These are phyloP conservation scores for Alternaria sp. DNA, from an alignment of 2,329 filamentous ascomycete species.

Conservation along the genomic window DNA sequence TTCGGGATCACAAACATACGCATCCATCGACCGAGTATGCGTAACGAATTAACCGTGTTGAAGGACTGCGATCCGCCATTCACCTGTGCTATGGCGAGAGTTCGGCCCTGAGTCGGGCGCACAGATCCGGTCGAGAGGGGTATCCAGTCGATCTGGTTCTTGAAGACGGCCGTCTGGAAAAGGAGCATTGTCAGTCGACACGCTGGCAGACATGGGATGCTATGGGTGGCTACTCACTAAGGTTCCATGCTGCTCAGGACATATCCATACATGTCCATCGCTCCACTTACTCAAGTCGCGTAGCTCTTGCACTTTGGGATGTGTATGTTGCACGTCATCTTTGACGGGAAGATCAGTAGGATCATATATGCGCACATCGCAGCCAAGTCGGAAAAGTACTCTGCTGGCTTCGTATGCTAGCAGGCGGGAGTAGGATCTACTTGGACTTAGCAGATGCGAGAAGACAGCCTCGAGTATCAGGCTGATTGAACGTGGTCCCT, in stretches of 20 bases:
- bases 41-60: conserved; percentile 72
- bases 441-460: rapidly evolving
- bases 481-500: background rate
- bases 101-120: conserved; percentile 72
- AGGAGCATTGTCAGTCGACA: background rate
- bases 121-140: conserved; percentile 69
- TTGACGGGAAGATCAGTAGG: conserved; percentile 69
- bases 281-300: conserved; percentile 69
- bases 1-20: conserved; percentile 74
- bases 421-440: conserved; percentile 67
- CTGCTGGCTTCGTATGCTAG: conserved; percentile 68
- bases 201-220: no score
- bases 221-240: conserved; percentile 52
- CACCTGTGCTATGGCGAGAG: conserved; percentile 69
- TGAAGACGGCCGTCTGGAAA: conserved; percentile 68
- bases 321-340: conserved; percentile 66
- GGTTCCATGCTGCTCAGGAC: conserved; percentile 73
- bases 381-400: conserved; percentile 71
- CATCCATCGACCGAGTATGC: conserved; percentile 74
- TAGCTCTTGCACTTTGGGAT: conserved; percentile 70
- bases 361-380: conserved; percentile 71
- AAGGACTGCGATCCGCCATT: conserved; percentile 72
- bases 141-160: conserved; percentile 77
- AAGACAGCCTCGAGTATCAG: background rate
- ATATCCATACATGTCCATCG: conserved; percentile 72